Base-by-base conservation (phyloP, 768 basidiomycete genomes). In the Ramaria sp. region DNA sequence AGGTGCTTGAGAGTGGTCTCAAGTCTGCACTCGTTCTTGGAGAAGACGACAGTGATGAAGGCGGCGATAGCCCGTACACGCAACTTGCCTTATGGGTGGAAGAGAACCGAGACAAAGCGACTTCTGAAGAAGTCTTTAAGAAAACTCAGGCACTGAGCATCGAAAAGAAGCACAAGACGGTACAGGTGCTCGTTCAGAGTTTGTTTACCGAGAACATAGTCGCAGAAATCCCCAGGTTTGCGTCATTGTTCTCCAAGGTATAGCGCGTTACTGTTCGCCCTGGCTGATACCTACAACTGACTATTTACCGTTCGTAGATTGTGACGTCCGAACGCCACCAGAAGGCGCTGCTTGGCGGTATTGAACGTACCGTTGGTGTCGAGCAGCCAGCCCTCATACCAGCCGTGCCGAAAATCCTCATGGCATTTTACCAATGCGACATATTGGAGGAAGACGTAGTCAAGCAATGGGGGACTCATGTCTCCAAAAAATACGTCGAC, bases 401-500 rank as follows among this genome's bases (percentile, higher is more conserved):
- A 3, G 62, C 73, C 4, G 80, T 96, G 10, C 92, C 94, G 16
- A 95, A 95, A 68, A 82, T 96, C 60, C 76, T 99, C 57, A 97
- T 98, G 94, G 79, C 69, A 12, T 78, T 96, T 62, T 99, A 97
- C 67, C 93, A 98, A 67, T 78, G 73, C 38, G 96, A 98, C 61
- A 73, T 98, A 16, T 71, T 99, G 50, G 93, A 97, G 6, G 96
- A 99, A 66, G 91, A 90, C 24, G 77, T 95, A 5, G 74, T 94
- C 48, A 81, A 75, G 9, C 82, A 93, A 59, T 97, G 93, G 95
- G 93, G 93, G 8, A 95, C 90, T 3, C 93, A 95, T 61, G 90
- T 93, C 65, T 89, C 85, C 71, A 95, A 88, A 77, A 96, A 97
- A 72, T 95, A 91, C 64, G 88, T 93, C 43, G 89, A 95, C 69